These are phyloP conservation scores for Rhizopus delemar DNA, from an alignment of 371 early-diverging fungal species.

Conservation along the genomic window DNA sequence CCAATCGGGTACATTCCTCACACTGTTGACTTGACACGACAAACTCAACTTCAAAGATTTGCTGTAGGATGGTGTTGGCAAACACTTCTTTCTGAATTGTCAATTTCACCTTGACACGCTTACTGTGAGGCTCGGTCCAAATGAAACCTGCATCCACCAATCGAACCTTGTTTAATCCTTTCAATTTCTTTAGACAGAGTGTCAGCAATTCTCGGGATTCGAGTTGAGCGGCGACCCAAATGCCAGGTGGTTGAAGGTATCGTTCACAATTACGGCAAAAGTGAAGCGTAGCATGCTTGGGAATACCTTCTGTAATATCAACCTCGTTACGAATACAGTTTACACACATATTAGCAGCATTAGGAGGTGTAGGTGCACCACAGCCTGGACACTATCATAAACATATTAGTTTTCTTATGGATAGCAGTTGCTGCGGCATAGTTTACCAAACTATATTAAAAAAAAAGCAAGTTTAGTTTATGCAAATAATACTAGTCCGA, in stretches of 20 bases:
- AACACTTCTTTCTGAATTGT: constrained; percentile 98
- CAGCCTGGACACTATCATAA: constrained; percentile 92
- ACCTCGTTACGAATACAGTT: constrained; percentile 96
- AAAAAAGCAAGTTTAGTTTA: neutral
- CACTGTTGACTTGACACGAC: constrained; percentile 94
- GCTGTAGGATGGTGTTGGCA: constrained; percentile 92
- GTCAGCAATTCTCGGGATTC: constrained; percentile 95
- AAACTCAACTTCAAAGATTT: constrained; percentile 95
- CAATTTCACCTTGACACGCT: constrained; percentile 92
- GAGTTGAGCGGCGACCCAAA: constrained; percentile 89
- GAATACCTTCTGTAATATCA: constrained; percentile 97
- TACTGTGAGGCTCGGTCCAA: constrained; percentile 99
- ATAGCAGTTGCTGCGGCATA: too few relatives aligned
- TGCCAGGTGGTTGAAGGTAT: constrained; percentile 94
- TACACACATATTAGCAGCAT: constrained; percentile 97
- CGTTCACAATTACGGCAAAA: constrained; percentile 97
- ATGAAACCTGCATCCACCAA: constrained; percentile 98
- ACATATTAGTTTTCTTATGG: neutral
- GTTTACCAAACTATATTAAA: constrained; percentile 37
- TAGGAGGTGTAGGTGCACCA: constrained; percentile 95
- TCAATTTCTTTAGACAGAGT: constrained; percentile 91
- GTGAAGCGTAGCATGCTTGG: constrained; percentile 92
- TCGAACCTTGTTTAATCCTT: constrained; percentile 88
- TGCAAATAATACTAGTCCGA: neutral
- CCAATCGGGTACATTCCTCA: constrained; percentile 95